Percentiles rank a stretch among this genome's conserved stretches.
These are phyloP conservation scores for Mortierella alpina DNA, from an alignment of 192 early-diverging fungal genomes.

Conservation along the genomic window DNA sequence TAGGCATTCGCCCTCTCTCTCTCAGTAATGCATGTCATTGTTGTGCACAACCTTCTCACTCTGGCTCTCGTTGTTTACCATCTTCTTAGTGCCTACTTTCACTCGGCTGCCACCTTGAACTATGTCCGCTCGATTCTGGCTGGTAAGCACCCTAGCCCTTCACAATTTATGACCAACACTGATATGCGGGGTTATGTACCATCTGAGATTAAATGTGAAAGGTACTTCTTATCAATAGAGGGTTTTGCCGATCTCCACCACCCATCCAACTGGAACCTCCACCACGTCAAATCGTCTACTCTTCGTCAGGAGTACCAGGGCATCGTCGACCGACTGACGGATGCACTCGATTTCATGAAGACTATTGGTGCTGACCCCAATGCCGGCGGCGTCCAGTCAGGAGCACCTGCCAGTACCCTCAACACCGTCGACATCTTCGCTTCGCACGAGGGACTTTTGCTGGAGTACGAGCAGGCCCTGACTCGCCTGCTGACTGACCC, in stretches of 20 bases:
- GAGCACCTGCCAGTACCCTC: slow-evolving; percentile 56
- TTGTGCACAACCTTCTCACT: too few relatives aligned
- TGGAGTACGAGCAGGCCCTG: slow-evolving; percentile 92
- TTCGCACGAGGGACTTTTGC: slow-evolving; percentile 95
- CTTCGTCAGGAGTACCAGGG: slow-evolving; percentile 89
- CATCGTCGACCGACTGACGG: slow-evolving; percentile 88
- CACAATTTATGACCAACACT: too few relatives aligned
- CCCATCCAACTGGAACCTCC: slow-evolving; percentile 89
- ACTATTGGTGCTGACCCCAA: slow-evolving; percentile 88
- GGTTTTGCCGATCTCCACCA: slow-evolving; percentile 83
- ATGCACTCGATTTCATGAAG: slow-evolving; percentile 94
- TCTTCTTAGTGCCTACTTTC: slow-evolving; percentile 85
- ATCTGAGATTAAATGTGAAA: not conserved
- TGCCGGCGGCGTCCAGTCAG: slow-evolving; percentile 1
- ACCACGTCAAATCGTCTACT: slow-evolving; percentile 83
- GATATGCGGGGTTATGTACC: not conserved
- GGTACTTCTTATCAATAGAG: slow-evolving; percentile 49
- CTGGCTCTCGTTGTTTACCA: not conserved
- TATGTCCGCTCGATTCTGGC: slow-evolving; percentile 92
- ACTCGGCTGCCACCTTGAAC: slow-evolving; percentile 96
- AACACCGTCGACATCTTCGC: slow-evolving; percentile 91
- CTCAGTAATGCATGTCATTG: not conserved
- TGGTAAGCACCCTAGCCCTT: slow-evolving; percentile 24
- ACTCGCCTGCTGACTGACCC: slow-evolving; percentile 74
- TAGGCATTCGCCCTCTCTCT: too few relatives aligned